These are phyloP conservation scores for Lactuca sativa DNA, from an alignment of 129 eudicot species.

Conservation along the genomic window DNA sequence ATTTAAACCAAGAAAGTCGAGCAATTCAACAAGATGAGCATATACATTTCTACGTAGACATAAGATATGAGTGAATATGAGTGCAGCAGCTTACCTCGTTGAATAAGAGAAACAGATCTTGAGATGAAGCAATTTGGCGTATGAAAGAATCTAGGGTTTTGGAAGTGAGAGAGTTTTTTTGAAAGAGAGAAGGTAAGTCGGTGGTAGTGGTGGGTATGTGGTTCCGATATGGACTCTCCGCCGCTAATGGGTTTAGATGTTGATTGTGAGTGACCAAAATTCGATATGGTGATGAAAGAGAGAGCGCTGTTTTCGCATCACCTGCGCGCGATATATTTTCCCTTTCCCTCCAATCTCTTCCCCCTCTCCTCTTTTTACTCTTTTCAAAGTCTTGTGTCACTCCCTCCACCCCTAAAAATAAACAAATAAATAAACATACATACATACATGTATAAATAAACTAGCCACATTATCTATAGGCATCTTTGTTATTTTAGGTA, in stretches of 20 bases:
- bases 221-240: conserved; percentile 25
- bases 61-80: not conserved
- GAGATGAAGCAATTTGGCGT: not conserved
- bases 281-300: conserved; percentile 16
- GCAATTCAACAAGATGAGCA: conserved; percentile 5
- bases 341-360: conserved; percentile 32
- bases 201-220: conserved; percentile 18
- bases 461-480: too few relatives aligned
- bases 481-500: too few relatives aligned
- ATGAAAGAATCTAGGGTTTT: conserved; percentile 40
- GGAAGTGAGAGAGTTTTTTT: not conserved
- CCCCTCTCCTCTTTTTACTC: conserved; percentile 10
- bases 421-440: not conserved
- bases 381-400: conserved; percentile 31
- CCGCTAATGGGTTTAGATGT: conserved; percentile 21
- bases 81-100: conserved; percentile 26
- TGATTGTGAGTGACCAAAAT: not conserved
- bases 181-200: conserved; percentile 11
- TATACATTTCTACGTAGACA: not conserved
- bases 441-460: too few relatives aligned
- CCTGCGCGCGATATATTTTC: conserved; percentile 36
- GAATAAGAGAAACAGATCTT: conserved; percentile 28
- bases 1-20: not conserved
- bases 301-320: conserved; percentile 21
- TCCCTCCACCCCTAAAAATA: not conserved